Evolutionary conservation across 768 basidiomycete genomes (phyloP), one percentile per base, ranked within the genome.

Genomic region (Daedaleopsis nitida): DNA sequence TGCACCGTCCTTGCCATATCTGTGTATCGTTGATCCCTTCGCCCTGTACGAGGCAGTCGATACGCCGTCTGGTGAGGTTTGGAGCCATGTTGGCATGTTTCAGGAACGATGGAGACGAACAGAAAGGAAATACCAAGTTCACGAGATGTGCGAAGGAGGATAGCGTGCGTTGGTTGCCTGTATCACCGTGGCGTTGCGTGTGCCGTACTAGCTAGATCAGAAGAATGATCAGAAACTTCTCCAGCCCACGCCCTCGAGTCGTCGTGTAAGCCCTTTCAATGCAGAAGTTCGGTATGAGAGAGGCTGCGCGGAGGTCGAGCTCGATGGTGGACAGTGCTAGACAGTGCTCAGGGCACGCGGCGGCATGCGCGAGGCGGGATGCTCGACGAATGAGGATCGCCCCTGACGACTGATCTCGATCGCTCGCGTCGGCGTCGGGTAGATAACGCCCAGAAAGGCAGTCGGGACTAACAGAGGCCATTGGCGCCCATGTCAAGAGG

Each of bases 121-220:
- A 10, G 37, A 35, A 27, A 32, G 48, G 38, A 14, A 6, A 23
- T 23, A 27, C 35, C 49, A 48, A 43, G 56, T 39, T n/a, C 6
- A 9, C 23, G 24, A 27, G 24, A 9, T 32, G n/a, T 42, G 14
- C 23, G 34, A 5, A 21, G 27, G 47, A 17, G 42, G 37, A n/a
- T 19, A 45, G 27, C 27, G 27, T 32, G 27, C 24, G 21, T 34
- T 58, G 51, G 13, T 27, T 55, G 54, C 49, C 37, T 38, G 45
- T 6, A 55, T 62, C 55, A 56, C 56, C 55, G 60, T 62, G 55
- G 55, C 60, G 51, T 62, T 62, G 60, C 55, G 51, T 44, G 55
- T 55, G 52, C 47, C 58, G 45, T 38, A 54, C 52, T n/a, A 34
- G 21, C n/a, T 42, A 35, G 56, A 62, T 62, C 60, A 53, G 38